Base-by-base conservation (phyloP, 345 rosid genomes). In the Alliaria petiolata region DNA sequence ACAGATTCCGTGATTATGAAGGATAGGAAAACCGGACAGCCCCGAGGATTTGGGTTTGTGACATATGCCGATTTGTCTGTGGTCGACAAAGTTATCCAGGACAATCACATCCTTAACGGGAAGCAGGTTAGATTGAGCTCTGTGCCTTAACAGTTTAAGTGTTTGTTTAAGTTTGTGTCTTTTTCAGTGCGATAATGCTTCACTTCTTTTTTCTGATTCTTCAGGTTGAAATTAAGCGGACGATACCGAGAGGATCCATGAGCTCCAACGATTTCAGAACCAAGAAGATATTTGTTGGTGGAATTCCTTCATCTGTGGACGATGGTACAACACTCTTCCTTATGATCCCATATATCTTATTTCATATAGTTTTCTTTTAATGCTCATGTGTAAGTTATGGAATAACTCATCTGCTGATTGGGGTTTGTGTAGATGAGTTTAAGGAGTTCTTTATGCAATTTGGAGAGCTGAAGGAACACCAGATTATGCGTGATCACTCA, bases 41-140 rank as follows among this genome's bases (percentile, higher is more conserved):
- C 99, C 15, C 87, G 99, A 57, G 99, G 99, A 16, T 95, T 95
- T 35, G 99, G 99, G 57, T 95, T 95, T 73, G 88, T 95, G 44
- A 95, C 99, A 1, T 95, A 88, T 72, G 98, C 89, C 11, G 96
- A 95, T 76, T 84, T 92, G 63, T 83, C 92, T 1, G 99, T 95
- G 15, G 93, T 92, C 35, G 99, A 95, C 66, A 81, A 71, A 73
- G 96, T 95, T 52, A 91, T 95, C 9, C 75, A 95, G 65, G 97
- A 88, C 17, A 70, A 73, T 54, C 99, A 95, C 69, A 53, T 87
- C 45, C 82, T 95, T 10, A 86, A 86, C 67, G 99, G 96, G 19
- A 95, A 89, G 75, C 97, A 89, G 84, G 98, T 93, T 74, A 79
- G 45, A 17, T 47, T 50, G 42, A 51, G 25, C 25, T 16, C 14